These are phyloP conservation scores for Chenopodium berlandieri DNA, from an alignment of 148 eudicot genomes.

Conservation along the genomic window DNA sequence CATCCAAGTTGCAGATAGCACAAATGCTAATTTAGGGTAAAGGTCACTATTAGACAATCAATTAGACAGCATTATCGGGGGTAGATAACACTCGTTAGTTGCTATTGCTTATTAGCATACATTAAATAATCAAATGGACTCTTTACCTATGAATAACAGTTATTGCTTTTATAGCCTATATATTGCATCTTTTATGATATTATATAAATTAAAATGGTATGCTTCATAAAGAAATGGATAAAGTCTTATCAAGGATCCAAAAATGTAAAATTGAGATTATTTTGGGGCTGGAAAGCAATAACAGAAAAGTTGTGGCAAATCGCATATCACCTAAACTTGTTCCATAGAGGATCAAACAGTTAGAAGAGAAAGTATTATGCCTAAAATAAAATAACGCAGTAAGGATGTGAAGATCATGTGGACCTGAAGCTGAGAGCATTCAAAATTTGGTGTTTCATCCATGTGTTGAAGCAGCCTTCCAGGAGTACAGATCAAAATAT, in stretches of 20 bases:
- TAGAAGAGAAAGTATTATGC: background rate
- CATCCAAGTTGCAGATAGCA: background rate
- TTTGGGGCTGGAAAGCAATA: background rate
- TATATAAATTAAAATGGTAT: background rate
- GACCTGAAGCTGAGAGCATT: conserved; percentile 97
- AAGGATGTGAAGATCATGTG: conserved; percentile 5
- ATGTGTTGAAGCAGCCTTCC: conserved; percentile 97
- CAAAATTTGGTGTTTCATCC: conserved; percentile 94
- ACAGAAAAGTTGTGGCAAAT: background rate
- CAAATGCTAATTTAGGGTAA: background rate
- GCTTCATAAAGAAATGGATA: background rate
- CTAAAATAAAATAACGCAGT: background rate
- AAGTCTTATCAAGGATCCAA: background rate
- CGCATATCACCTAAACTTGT: background rate
- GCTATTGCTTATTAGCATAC: background rate
- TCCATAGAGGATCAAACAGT: background rate
- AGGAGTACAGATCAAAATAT: conserved; percentile 89
- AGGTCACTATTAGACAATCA: background rate
- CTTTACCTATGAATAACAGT: background rate
- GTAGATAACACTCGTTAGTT: too few relatives aligned
- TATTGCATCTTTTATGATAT: background rate
- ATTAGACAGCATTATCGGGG: background rate
- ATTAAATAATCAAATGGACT: background rate
- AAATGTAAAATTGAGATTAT: too few relatives aligned
- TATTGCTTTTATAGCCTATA: background rate